phyloP scores from a whole-genome alignment of 1,284 basidiomycete genomes.

The Meira miltonrushii region DNA sequence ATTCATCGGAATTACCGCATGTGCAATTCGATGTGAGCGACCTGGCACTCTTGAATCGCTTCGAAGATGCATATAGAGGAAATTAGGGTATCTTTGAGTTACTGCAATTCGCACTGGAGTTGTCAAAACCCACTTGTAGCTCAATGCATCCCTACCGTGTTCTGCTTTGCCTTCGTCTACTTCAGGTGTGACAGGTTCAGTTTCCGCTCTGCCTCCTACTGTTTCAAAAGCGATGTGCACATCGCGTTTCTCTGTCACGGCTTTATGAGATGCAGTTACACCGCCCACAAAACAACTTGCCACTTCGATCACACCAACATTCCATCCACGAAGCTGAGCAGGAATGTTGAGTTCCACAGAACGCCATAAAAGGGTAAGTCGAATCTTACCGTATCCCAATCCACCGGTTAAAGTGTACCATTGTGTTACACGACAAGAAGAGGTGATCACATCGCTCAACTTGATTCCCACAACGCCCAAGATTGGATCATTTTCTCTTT shows the following conservation, averaged over 20 bases:
- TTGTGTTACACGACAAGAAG: conserved; percentile 24
- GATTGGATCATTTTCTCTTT: conserved; percentile 42
- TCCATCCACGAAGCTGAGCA: conserved; percentile 40
- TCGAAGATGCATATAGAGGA: conserved; percentile 29
- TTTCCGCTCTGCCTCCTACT: conserved; percentile 30
- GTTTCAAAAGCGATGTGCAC: conserved; percentile 33
- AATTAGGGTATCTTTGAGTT: conserved; percentile 17
- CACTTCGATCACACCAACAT: conserved; percentile 38
- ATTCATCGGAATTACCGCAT: conserved; percentile 32
- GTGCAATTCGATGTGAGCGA: conserved; percentile 26
- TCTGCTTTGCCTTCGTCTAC: conserved; percentile 23
- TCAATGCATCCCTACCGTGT: conserved; percentile 21
- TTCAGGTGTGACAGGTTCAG: conserved; percentile 20
- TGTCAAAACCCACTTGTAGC: conserved; percentile 26
- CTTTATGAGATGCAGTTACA: conserved; percentile 10
- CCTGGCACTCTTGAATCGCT: conserved; percentile 37
- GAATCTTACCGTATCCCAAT: conserved; percentile 41
- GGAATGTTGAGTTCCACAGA: conserved; percentile 37
- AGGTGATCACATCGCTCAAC: conserved; percentile 30
- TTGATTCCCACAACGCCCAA: conserved; percentile 38
- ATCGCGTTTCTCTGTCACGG: background rate
- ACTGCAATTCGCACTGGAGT: conserved; percentile 16
- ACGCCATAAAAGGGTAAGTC: conserved; percentile 37
- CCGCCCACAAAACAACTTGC: conserved; percentile 23
- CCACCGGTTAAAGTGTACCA: conserved; percentile 41